A percentile compares a stretch with the other conserved stretches of the same genome.
Conservation (phyloP, 345 rosid genomes). For the Excoecaria agallocha region DNA sequence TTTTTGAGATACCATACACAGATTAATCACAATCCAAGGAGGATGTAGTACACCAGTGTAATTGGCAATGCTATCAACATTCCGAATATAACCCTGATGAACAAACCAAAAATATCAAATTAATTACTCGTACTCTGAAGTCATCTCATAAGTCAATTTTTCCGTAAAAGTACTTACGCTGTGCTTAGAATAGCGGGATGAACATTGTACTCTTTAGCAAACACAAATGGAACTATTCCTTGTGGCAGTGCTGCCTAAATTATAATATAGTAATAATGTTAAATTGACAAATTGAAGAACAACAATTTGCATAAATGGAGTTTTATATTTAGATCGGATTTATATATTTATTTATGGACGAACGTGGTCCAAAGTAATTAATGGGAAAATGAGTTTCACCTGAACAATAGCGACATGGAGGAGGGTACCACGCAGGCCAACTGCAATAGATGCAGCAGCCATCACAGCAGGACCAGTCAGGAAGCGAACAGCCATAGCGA, state of each 20-base stretch:
- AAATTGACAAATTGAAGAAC: too few species aligned
- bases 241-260: conserved; percentile 31
- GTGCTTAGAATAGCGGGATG: conserved; percentile 34
- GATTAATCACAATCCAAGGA: conserved; percentile 26
- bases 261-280: neutral
- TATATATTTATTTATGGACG: too few species aligned
- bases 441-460: conserved; percentile 39
- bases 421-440: conserved; percentile 35
- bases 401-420: conserved; percentile 37
- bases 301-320: too few species aligned
- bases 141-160: neutral
- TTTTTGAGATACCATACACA: conserved; percentile 16
- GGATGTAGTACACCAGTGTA: conserved; percentile 20
- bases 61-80: conserved; percentile 35
- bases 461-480: conserved; percentile 37
- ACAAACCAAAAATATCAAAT: neutral
- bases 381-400: conserved; percentile 13
- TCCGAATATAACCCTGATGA: conserved; percentile 29
- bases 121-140: too few species aligned
- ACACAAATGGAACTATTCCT: conserved; percentile 35
- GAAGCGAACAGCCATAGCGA: conserved; percentile 37
- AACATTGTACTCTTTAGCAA: conserved; percentile 35
- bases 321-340: too few species aligned
- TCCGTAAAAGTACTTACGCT: conserved; percentile 11
- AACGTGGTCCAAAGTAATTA: neutral